phyloP scores from a whole-genome alignment of 2,329 filamentous ascomycete species.

The Dothidotthia symphoricarpi region DNA sequence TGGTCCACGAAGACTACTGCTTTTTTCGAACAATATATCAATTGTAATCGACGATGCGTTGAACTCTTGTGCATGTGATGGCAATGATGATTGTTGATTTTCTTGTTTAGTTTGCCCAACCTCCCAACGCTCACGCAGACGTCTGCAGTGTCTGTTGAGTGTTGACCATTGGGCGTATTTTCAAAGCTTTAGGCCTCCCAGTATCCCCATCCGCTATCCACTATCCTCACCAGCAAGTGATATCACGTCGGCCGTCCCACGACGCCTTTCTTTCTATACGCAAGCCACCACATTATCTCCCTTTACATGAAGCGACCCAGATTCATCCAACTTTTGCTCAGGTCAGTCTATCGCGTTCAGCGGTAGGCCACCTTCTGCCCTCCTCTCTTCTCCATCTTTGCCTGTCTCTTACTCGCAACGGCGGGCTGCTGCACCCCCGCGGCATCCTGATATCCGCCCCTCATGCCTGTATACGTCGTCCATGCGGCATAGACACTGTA shows the following conservation, averaged over 20 bases:
- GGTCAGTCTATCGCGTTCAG: slow-evolving; percentile 18
- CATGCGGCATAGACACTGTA: slow-evolving; percentile 49
- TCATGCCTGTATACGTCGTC: slow-evolving; percentile 48
- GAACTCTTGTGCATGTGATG: neutral
- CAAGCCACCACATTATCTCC: too few relatives aligned
- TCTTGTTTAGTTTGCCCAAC: too few relatives aligned
- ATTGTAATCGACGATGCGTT: neutral
- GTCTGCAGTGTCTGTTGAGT: too few relatives aligned
- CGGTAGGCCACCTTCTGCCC: slow-evolving; percentile 51
- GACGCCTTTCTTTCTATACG: too few relatives aligned
- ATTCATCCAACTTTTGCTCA: too few relatives aligned
- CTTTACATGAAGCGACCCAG: too few relatives aligned
- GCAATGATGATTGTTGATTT: slow-evolving; percentile 1
- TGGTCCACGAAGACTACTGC: slow-evolving; percentile 1
- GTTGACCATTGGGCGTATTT: too few relatives aligned
- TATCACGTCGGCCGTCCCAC: too few relatives aligned
- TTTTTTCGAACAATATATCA: slow-evolving; percentile 7
- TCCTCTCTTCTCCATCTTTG: slow-evolving; percentile 54
- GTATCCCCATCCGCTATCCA: too few relatives aligned
- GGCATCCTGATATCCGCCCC: slow-evolving; percentile 44
- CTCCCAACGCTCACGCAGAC: too few relatives aligned
- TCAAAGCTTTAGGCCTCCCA: too few relatives aligned
- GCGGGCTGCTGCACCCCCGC: slow-evolving; percentile 39
- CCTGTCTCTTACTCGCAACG: slow-evolving; percentile 49
- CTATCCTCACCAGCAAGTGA: too few relatives aligned